Conservation (phyloP, 2,329 filamentous ascomycete species). For the Sporothrix inflata region DNA sequence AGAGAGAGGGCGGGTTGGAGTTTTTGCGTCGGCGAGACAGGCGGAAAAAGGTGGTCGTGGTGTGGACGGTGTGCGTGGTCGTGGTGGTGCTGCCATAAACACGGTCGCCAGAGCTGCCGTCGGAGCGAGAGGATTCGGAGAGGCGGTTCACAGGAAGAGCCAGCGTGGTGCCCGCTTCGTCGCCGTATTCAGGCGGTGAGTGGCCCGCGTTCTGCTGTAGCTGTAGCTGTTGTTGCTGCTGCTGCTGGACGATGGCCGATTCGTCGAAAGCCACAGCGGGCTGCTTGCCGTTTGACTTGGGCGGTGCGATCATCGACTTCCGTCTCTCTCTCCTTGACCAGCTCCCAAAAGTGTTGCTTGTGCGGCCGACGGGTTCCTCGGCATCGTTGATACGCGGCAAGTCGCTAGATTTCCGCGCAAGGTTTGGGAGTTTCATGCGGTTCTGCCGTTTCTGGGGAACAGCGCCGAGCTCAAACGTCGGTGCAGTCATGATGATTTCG, state of each 20-base stretch:
- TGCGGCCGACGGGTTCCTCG: slow-evolving; percentile 34
- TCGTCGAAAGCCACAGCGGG: slow-evolving; percentile 64
- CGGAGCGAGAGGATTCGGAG: slow-evolving; percentile 88
- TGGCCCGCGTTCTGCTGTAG: not conserved
- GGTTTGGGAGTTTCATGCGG: slow-evolving; percentile 57
- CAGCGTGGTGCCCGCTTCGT: slow-evolving; percentile 60
- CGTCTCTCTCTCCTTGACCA: slow-evolving; percentile 48
- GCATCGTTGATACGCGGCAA: slow-evolving; percentile 46
- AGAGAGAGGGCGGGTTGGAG: slow-evolving; percentile 68
- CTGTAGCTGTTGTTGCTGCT: slow-evolving; percentile 15
- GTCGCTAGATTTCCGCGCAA: slow-evolving; percentile 58
- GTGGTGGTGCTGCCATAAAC: slow-evolving; percentile 62
- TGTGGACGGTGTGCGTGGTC: slow-evolving; percentile 63
- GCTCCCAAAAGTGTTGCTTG: slow-evolving; percentile 32
- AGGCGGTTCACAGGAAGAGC: slow-evolving; percentile 67
- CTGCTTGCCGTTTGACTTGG: slow-evolving; percentile 46
- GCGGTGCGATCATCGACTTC: slow-evolving; percentile 44
- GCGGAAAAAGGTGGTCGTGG: slow-evolving; percentile 76
- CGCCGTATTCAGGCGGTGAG: slow-evolving; percentile 58
- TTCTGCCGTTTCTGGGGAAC: slow-evolving; percentile 58
- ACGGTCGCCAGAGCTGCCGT: slow-evolving; percentile 75
- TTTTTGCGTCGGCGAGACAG: slow-evolving; percentile 68
- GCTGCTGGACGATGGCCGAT: slow-evolving; percentile 47
- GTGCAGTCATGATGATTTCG: slow-evolving; percentile 88
- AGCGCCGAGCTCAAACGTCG: slow-evolving; percentile 66